phyloP scores from a whole-genome alignment of 495 filamentous ascomycete species.

The Aspergillus asperescens region DNA sequence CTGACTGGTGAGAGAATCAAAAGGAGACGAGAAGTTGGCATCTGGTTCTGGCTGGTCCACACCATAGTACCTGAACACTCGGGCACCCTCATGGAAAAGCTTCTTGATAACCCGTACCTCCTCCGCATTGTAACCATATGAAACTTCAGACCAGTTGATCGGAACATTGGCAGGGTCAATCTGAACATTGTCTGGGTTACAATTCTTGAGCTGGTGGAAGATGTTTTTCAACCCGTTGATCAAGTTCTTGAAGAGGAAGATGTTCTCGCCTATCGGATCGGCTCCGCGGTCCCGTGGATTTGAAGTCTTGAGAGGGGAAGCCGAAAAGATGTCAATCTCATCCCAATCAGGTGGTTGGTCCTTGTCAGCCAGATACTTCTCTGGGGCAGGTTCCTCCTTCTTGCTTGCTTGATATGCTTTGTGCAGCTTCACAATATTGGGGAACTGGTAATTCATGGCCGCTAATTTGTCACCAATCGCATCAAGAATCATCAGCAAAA shows the following conservation, averaged over 20 bases:
- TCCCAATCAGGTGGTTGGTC: constrained; percentile 86
- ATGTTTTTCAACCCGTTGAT: constrained; percentile 96
- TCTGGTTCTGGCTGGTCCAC: constrained; percentile 75
- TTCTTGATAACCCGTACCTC: constrained; percentile 96
- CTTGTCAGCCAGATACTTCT: constrained; percentile 78
- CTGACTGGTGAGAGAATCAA: constrained; percentile 86
- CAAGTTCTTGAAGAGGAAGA: constrained; percentile 97
- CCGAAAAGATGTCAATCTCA: constrained; percentile 94
- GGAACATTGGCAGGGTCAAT: constrained; percentile 76
- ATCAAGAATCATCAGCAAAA: constrained; percentile 93
- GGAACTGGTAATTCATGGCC: constrained; percentile 92
- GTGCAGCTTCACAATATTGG: constrained; percentile 89
- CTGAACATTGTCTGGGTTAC: constrained; percentile 63
- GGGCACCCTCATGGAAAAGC: constrained; percentile 91
- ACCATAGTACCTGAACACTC: constrained; percentile 94
- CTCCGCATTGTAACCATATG: constrained; percentile 94
- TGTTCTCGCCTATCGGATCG: constrained; percentile 95
- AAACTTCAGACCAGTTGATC: constrained; percentile 89
- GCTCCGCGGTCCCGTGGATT: constrained; percentile 86
- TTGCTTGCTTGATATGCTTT: constrained; percentile 59
- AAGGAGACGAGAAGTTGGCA: constrained; percentile 66
- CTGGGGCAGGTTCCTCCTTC: constrained; percentile 56
- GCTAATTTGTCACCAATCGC: constrained; percentile 98
- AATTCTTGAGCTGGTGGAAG: constrained; percentile 88
- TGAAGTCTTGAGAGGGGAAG: constrained; percentile 91